Conservation (phyloP, 805 yeast species). For the Starmerella vaccinii region DNA sequence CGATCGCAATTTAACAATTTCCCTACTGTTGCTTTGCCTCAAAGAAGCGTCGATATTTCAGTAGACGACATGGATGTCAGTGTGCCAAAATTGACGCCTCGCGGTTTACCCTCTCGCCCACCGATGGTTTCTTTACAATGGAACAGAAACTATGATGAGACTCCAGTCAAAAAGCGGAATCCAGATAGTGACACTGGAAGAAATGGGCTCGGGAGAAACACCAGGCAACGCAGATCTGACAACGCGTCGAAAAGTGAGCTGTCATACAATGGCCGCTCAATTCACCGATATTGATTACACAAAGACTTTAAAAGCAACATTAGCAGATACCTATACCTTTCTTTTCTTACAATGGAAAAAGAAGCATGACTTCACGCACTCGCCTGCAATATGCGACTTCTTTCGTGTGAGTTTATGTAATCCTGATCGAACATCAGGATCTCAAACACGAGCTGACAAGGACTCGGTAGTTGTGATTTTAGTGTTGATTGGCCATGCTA, state of each 20-base stretch:
- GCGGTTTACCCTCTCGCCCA: constrained; percentile 13
- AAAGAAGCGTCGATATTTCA: not conserved
- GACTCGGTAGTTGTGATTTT: no score
- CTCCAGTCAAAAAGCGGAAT: constrained; percentile 16
- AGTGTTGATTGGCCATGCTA: constrained; percentile 12
- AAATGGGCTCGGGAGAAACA: not conserved
- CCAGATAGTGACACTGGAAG: not conserved
- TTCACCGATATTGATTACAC: not conserved
- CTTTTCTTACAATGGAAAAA: no score
- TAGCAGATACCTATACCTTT: no score
- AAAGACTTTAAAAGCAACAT: no score
- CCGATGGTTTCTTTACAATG: constrained; percentile 18
- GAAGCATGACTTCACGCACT: no score
- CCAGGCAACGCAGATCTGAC: not conserved
- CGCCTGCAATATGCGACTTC: no score
- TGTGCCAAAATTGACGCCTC: constrained; percentile 13
- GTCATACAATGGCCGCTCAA: not conserved
- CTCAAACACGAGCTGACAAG: no score
- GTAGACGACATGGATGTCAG: not conserved
- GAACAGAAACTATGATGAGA: constrained; percentile 19
- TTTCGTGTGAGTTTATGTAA: not conserved
- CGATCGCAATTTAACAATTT: not conserved
- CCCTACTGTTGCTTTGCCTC: not conserved
- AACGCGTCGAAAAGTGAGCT: not conserved
- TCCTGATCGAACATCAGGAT: no score